These are phyloP conservation scores for Cyclospora cayetanensis DNA, from an alignment of 169 alveolate genomes.

Conservation along the genomic window DNA sequence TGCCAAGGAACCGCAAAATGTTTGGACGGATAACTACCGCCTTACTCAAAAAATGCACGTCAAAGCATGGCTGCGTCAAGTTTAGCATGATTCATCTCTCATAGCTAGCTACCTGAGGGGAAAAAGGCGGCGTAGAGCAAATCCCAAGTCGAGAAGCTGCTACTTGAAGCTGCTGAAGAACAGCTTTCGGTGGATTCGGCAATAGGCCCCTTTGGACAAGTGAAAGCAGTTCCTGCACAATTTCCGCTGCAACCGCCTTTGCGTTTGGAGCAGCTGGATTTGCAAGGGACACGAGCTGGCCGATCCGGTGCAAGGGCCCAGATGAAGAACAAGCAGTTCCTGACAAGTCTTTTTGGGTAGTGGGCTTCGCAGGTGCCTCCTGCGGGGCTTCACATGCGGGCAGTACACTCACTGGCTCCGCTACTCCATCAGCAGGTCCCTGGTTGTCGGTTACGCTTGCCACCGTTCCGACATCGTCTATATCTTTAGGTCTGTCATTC, in stretches of 20 bases:
- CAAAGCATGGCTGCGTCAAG: too few relatives aligned
- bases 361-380: background rate
- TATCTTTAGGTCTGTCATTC: background rate
- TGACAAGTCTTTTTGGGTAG: background rate
- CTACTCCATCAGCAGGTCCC: background rate
- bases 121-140: background rate
- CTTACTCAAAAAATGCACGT: too few relatives aligned
- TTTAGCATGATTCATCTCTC: too few relatives aligned
- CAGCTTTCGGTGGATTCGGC: background rate
- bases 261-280: conserved; percentile 25
- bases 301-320: background rate
- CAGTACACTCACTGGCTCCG: background rate
- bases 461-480: background rate
- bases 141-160: background rate
- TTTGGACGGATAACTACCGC: too few relatives aligned
- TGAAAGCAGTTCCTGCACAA: background rate
- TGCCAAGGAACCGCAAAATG: too few relatives aligned
- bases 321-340: background rate
- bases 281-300: background rate
- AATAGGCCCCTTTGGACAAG: background rate
- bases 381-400: background rate
- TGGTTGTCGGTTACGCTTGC: background rate
- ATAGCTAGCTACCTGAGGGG: too few relatives aligned
- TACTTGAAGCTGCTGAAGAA: background rate
- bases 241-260: conserved; percentile 2